phyloP scores from a whole-genome alignment of 1,139 yeast genomes.

The Geotrichum candidum region DNA sequence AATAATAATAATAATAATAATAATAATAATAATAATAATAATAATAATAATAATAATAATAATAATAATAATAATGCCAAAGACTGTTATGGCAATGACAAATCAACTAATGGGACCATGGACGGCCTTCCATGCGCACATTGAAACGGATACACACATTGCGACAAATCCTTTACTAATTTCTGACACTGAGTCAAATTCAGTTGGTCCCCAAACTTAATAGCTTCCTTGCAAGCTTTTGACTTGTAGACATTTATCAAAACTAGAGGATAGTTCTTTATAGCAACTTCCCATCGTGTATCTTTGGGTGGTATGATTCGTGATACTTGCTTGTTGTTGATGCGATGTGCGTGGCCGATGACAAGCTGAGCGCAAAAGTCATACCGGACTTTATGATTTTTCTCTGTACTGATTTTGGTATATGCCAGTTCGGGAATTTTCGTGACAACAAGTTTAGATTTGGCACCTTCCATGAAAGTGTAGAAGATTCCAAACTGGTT shows the following conservation, averaged over 20 bases:
- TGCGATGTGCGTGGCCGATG: constrained; percentile 18
- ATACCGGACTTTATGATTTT: constrained; percentile 3
- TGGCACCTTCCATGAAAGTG: constrained; percentile 1
- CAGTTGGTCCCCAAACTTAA: constrained; percentile 65
- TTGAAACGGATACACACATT: constrained; percentile 59
- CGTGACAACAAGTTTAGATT: constrained; percentile 15
- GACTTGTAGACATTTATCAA: constrained; percentile 49
- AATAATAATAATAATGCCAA: background rate
- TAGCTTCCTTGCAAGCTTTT: constrained; percentile 62
- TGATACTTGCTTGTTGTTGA: constrained; percentile 17
- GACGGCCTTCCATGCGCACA: constrained; percentile 91
- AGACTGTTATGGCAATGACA: constrained; percentile 15
- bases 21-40: too few species aligned
- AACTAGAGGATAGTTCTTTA: constrained; percentile 27
- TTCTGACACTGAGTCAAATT: constrained; percentile 40
- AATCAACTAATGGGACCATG: constrained; percentile 48
- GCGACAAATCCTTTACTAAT: constrained; percentile 40
- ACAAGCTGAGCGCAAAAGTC: constrained; percentile 18
- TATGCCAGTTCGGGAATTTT: constrained; percentile 22
- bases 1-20: too few species aligned
- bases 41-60: too few species aligned
- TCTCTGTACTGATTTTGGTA: background rate
- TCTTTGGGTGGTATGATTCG: constrained; percentile 7
- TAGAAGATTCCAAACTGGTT: constrained; percentile 25
- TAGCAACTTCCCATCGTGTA: constrained; percentile 11